A percentile compares a stretch with the other conserved stretches of the same genome.
These are phyloP conservation scores for Blastobotrys malaysiensis DNA, from an alignment of 1,139 yeast genomes.

Conservation along the genomic window DNA sequence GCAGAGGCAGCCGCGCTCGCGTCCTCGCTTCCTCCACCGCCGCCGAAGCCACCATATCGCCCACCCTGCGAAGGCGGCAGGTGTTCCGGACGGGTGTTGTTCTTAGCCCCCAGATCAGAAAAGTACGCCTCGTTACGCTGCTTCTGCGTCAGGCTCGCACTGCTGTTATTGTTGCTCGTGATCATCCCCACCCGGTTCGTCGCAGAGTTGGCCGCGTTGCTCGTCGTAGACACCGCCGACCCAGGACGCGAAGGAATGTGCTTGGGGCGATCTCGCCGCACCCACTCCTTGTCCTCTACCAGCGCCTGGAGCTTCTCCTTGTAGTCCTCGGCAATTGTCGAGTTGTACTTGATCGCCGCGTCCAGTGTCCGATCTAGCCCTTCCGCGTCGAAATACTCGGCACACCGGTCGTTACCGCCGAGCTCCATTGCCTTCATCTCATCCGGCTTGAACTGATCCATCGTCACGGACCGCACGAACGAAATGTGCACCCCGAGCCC, in stretches of 20 bases:
- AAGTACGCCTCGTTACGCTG: slow-evolving; percentile 74
- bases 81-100: slow-evolving; percentile 67
- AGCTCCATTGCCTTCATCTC: slow-evolving; percentile 87
- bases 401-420: slow-evolving; percentile 86
- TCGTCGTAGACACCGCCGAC: slow-evolving; percentile 9
- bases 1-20: slow-evolving; percentile 46
- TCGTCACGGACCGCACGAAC: slow-evolving; percentile 90
- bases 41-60: slow-evolving; percentile 82
- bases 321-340: slow-evolving; percentile 90
- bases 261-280: slow-evolving; percentile 35
- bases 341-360: slow-evolving; percentile 72
- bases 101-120: slow-evolving; percentile 68
- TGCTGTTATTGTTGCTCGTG: slow-evolving; percentile 12
- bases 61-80: slow-evolving; percentile 95
- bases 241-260: slow-evolving; percentile 22
- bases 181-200: slow-evolving; percentile 10
- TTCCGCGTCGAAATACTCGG: slow-evolving; percentile 50
- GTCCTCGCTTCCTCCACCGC: slow-evolving; percentile 46
- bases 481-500: slow-evolving; percentile 96
- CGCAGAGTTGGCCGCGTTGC: slow-evolving; percentile 11
- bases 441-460: slow-evolving; percentile 95
- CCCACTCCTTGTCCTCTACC: slow-evolving; percentile 69
- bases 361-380: slow-evolving; percentile 67
- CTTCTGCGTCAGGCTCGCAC: slow-evolving; percentile 42
- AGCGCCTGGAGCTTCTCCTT: slow-evolving; percentile 72